phyloP scores from a whole-genome alignment of 139 green algal species.

The Closterium sp. region DNA sequence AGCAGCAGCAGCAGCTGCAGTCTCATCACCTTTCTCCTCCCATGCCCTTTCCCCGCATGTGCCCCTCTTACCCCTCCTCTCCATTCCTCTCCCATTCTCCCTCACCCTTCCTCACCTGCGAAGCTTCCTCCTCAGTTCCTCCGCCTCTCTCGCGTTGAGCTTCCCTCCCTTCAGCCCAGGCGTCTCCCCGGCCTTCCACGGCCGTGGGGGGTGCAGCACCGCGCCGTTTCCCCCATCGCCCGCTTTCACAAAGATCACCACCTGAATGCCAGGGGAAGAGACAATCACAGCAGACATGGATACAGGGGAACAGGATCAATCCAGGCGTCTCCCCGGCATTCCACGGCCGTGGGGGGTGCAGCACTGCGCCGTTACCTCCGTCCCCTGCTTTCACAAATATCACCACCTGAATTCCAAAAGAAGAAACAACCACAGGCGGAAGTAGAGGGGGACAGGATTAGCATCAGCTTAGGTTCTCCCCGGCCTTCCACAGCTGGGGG shows the following conservation, averaged over 20 bases:
- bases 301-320: background rate
- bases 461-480: no score
- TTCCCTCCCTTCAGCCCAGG: background rate
- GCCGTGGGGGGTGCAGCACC: conserved; percentile 11
- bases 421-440: no score
- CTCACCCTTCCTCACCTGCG: background rate
- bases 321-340: background rate
- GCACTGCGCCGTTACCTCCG: conserved; percentile 26
- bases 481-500: background rate
- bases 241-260: conserved; percentile 16
- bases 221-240: conserved; percentile 39
- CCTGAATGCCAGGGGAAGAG: conserved; percentile 25
- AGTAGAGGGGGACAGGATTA: no score
- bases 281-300: background rate
- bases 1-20: no score
- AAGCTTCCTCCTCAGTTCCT: background rate
- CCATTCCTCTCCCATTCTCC: background rate
- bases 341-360: conserved; percentile 15
- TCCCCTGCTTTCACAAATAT: conserved; percentile 25
- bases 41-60: background rate
- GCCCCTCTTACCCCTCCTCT: background rate
- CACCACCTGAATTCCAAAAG: background rate
- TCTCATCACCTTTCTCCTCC: no score
- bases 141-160: background rate
- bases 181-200: background rate